These are phyloP conservation scores for Perkinsus olseni DNA, from an alignment of 169 alveolate species.

Conservation along the genomic window DNA sequence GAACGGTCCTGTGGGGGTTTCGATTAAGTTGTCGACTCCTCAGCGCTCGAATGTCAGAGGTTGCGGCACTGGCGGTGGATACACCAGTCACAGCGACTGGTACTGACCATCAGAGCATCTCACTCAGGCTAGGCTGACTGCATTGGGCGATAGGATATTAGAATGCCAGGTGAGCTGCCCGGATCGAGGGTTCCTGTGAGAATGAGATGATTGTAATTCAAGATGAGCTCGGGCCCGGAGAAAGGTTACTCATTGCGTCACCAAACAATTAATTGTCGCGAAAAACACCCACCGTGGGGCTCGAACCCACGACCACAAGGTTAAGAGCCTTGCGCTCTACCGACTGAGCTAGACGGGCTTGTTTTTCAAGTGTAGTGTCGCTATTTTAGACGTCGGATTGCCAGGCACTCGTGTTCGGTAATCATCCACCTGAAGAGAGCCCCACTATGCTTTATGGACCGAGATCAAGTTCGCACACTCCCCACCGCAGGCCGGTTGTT, in stretches of 20 bases:
- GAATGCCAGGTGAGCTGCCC: background rate
- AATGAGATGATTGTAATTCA: no score
- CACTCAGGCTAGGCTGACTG: background rate
- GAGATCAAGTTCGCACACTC: no score
- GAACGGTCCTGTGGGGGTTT: no score
- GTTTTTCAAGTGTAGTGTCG: no score
- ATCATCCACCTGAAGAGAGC: background rate
- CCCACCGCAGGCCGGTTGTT: background rate
- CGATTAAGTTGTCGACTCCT: no score
- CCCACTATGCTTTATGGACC: background rate
- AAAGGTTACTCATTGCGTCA: no score
- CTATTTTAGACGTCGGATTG: background rate
- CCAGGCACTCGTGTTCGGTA: background rate
- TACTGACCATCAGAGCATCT: no score
- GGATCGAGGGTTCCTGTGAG: no score
- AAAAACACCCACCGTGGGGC: constrained; percentile 64
- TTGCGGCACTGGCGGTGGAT: no score
- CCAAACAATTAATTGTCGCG: background rate
- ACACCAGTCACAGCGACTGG: no score
- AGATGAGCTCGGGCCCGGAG: no score
- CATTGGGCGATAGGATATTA: background rate
- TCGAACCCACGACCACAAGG: constrained; percentile 97
- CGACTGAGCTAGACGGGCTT: constrained; percentile 96
- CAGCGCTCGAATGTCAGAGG: no score
- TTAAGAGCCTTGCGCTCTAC: constrained; percentile 97